Percentiles rank a stretch among this genome's conserved stretches.
Evolutionary conservation across 2,329 filamentous ascomycete species (phyloP).

Genomic region (Cordyceps cicadae): DNA sequence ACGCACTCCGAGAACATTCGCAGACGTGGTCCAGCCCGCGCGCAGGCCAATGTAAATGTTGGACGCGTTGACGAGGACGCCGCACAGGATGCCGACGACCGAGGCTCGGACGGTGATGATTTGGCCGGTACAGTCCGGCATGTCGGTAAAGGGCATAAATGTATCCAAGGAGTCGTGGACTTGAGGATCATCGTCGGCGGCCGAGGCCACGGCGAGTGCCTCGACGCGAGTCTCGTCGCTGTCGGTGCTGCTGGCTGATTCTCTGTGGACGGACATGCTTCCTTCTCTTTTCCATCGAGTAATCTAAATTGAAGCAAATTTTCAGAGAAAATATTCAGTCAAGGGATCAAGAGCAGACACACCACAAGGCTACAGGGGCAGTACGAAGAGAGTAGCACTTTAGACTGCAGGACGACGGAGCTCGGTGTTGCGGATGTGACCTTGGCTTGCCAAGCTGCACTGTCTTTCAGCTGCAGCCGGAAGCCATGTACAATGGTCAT

Average conservation of each 20-base stretch:
- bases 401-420: neutral
- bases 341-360: neutral
- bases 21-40: conserved; percentile 6
- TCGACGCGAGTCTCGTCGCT: conserved; percentile 1
- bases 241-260: neutral
- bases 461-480: neutral
- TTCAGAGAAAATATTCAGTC: neutral
- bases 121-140: neutral
- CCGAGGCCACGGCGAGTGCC: neutral
- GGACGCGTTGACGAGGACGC: conserved; percentile 7
- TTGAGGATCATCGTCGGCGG: no score
- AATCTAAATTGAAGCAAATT: neutral
- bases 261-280: neutral
- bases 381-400: neutral
- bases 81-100: neutral
- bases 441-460: no score
- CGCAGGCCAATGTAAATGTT: conserved; percentile 9
- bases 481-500: no score
- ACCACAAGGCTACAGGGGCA: neutral
- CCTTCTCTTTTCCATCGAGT: no score
- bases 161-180: neutral
- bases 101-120: neutral
- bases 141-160: neutral
- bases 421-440: neutral
- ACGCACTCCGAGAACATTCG: neutral